These are phyloP conservation scores for Biscogniauxia marginata DNA, from an alignment of 2,329 filamentous ascomycete species.

Conservation along the genomic window DNA sequence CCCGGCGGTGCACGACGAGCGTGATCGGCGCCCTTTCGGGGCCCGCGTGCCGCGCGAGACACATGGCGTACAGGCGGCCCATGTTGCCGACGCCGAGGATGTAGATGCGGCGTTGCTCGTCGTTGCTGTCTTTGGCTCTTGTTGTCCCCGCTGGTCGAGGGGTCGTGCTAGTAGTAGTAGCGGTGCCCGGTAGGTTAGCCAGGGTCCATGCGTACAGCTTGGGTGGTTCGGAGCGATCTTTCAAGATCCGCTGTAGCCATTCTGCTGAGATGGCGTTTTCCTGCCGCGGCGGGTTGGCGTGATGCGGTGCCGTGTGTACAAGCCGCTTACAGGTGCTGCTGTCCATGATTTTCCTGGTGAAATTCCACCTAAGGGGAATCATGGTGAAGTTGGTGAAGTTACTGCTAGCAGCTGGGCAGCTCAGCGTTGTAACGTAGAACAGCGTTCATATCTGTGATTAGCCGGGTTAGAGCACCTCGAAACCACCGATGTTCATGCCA, in stretches of 20 bases:
- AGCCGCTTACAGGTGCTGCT: not conserved
- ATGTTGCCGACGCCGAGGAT: conserved; percentile 80
- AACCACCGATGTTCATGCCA: no score
- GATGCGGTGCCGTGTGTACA: conserved; percentile 2
- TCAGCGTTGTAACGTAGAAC: no score
- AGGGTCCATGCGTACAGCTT: conserved; percentile 32
- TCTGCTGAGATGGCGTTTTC: conserved; percentile 6
- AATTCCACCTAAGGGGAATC: conserved; percentile 7
- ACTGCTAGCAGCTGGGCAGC: no score
- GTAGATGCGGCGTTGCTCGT: conserved; percentile 56
- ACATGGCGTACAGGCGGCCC: conserved; percentile 74
- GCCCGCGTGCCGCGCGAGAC: conserved; percentile 54
- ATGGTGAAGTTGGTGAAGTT: conserved; percentile 6
- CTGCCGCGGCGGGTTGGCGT: conserved; percentile 1
- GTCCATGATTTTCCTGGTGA: conserved; percentile 2
- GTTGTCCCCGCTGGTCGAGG: not conserved
- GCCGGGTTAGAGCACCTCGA: no score
- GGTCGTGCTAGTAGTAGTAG: not conserved
- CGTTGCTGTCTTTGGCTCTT: not conserved
- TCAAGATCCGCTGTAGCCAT: conserved; percentile 25
- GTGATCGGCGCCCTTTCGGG: conserved; percentile 68
- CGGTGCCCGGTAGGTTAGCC: conserved; percentile 18
- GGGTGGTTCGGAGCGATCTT: conserved; percentile 18
- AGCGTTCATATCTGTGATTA: no score
- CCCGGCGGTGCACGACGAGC: conserved; percentile 68